Evolutionary conservation across 352 stramenopile species (phyloP).

Genomic region (Phytophthora europaea): DNA sequence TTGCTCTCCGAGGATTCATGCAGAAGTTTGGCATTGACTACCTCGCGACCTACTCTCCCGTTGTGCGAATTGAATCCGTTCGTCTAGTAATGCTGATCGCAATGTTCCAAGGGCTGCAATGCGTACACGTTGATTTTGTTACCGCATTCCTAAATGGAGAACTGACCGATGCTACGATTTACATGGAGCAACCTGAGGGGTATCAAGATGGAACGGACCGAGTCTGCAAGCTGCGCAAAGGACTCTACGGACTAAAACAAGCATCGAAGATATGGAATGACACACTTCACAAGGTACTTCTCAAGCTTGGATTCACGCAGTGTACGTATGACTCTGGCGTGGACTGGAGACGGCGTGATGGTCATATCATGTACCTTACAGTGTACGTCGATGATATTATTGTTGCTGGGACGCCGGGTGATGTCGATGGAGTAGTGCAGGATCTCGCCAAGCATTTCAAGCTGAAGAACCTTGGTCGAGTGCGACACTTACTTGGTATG

Average conservation of each 20-base stretch:
- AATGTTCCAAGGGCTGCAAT: background rate
- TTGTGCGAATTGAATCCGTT: slow-evolving; percentile 17
- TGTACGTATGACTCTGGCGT: slow-evolving; percentile 7
- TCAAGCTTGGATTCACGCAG: slow-evolving; percentile 1
- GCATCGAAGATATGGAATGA: slow-evolving; percentile 17
- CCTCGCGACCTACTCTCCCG: slow-evolving; percentile 8
- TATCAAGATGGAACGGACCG: slow-evolving; percentile 15
- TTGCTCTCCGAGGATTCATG: background rate
- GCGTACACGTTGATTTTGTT: slow-evolving; percentile 2
- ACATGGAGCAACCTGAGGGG: slow-evolving; percentile 18
- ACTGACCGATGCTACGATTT: slow-evolving; percentile 2
- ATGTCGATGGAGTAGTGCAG: background rate
- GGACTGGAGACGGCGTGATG: slow-evolving; percentile 3
- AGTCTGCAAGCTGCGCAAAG: slow-evolving; percentile 10
- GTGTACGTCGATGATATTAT: slow-evolving; percentile 19
- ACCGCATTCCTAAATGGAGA: slow-evolving; percentile 4
- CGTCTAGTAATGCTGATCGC: slow-evolving; percentile 8
- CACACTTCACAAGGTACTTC: slow-evolving; percentile 9
- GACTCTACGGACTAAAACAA: slow-evolving; percentile 2
- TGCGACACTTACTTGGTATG: slow-evolving; percentile 3
- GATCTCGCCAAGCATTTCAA: background rate
- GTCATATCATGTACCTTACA: slow-evolving; percentile 2
- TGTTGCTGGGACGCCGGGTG: background rate
- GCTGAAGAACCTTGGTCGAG: slow-evolving; percentile 6
- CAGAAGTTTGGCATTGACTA: slow-evolving; percentile 15